Percentiles rank a stretch among this genome's conserved stretches.
Conservation (phyloP, 2,329 filamentous ascomycete species). For the Scedosporium dehoogii region DNA sequence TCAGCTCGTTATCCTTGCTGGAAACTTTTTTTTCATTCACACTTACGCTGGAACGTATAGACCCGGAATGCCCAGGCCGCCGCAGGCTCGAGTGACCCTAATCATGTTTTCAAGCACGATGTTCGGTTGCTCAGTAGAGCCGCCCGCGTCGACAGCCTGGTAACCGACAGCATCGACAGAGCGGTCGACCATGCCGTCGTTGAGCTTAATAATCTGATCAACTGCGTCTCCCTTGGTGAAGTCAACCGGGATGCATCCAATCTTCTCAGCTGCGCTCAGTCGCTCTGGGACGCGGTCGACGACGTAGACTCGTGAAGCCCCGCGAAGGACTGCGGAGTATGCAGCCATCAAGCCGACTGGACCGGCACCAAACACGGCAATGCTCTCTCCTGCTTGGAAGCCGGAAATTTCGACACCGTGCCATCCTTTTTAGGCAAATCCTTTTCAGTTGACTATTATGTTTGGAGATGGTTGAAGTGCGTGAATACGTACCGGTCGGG, state of each 20-base stretch:
- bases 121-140: conserved; percentile 50
- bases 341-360: conserved; percentile 59
- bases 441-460: not conserved
- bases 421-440: conserved; percentile 30
- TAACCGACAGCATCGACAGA: conserved; percentile 58
- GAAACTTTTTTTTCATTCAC: conserved; percentile 8
- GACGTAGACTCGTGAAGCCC: conserved; percentile 50
- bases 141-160: conserved; percentile 46
- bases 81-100: conserved; percentile 48
- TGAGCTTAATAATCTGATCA: conserved; percentile 47
- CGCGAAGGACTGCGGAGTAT: conserved; percentile 50
- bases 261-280: conserved; percentile 48
- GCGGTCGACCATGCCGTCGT: conserved; percentile 52
- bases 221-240: conserved; percentile 50
- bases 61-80: conserved; percentile 51
- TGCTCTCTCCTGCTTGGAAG: conserved; percentile 50
- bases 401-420: conserved; percentile 47
- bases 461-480: conserved; percentile 17
- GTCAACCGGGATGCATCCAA: conserved; percentile 51
- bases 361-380: conserved; percentile 55
- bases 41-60: conserved; percentile 30
- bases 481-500: conserved; percentile 25
- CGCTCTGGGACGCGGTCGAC: conserved; percentile 54
- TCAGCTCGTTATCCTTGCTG: too few relatives aligned
- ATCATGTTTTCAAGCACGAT: conserved; percentile 56